Conservation (phyloP, 805 yeast genomes). For the Candida sonorensis region DNA sequence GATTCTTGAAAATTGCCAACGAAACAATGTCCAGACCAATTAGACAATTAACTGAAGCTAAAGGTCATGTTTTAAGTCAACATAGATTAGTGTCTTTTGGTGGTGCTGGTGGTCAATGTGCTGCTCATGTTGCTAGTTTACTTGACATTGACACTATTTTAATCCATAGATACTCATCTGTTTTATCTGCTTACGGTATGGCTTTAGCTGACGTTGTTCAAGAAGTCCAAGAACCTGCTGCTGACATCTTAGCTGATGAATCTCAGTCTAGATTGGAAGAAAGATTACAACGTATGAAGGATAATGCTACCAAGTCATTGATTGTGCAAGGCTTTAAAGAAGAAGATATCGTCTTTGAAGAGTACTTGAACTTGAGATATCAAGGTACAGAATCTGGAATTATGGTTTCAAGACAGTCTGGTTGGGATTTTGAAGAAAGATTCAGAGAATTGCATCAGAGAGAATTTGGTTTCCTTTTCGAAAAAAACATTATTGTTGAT, state of each 20-base stretch:
- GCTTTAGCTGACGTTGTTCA: conserved; percentile 79
- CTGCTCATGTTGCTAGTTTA: conserved; percentile 65
- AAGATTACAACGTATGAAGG: conserved; percentile 39
- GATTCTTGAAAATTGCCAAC: conserved; percentile 77
- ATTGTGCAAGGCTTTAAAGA: conserved; percentile 46
- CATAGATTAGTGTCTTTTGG: conserved; percentile 82
- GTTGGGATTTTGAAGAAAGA: conserved; percentile 31
- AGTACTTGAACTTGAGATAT: conserved; percentile 70
- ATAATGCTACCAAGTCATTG: conserved; percentile 35
- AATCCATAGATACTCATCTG: conserved; percentile 76
- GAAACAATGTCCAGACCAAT: conserved; percentile 91
- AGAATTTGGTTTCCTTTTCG: conserved; percentile 68
- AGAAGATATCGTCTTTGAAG: conserved; percentile 46
- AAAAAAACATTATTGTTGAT: conserved; percentile 55
- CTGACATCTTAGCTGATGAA: conserved; percentile 32
- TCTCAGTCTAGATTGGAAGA: conserved; percentile 30
- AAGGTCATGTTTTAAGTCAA: conserved; percentile 58
- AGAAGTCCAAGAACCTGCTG: conserved; percentile 71
- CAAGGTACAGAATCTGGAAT: conserved; percentile 86
- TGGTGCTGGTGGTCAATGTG: conserved; percentile 93
- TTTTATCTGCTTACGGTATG: conserved; percentile 84
- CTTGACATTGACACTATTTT: conserved; percentile 64
- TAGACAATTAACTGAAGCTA: conserved; percentile 76
- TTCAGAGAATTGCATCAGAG: conserved; percentile 53
- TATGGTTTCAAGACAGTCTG: conserved; percentile 42